phyloP scores from a whole-genome alignment of 2,329 filamentous ascomycete genomes.

The Phialophora tarda region DNA sequence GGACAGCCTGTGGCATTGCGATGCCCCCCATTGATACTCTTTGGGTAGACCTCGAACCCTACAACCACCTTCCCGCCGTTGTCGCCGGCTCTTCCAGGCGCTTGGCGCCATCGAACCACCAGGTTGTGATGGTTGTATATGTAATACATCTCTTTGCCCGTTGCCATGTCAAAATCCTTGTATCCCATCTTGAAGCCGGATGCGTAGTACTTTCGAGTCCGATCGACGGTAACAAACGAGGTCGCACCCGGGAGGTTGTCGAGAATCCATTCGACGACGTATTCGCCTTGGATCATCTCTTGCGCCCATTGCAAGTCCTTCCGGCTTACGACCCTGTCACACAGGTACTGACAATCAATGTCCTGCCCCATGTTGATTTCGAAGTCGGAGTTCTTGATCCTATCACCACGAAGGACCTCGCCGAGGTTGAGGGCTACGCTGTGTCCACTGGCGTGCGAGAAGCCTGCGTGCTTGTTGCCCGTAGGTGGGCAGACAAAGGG shows the following conservation, averaged over 20 bases:
- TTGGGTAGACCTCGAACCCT: conserved; percentile 88
- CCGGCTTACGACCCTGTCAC: conserved; percentile 69
- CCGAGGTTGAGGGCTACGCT: conserved; percentile 82
- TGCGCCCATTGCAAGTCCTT: conserved; percentile 70
- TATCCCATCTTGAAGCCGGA: conserved; percentile 88
- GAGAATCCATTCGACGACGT: conserved; percentile 91
- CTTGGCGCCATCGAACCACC: conserved; percentile 76
- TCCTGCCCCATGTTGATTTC: conserved; percentile 79
- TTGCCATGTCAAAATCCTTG: conserved; percentile 66
- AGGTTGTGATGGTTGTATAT: conserved; percentile 90
- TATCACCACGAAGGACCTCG: conserved; percentile 84
- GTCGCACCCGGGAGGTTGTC: conserved; percentile 90
- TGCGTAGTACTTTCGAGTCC: conserved; percentile 84
- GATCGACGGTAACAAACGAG: conserved; percentile 85
- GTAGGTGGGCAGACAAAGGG: conserved; percentile 85
- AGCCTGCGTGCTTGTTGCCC: conserved; percentile 68
- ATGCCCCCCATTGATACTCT: conserved; percentile 72
- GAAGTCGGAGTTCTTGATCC: conserved; percentile 83
- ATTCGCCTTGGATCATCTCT: conserved; percentile 76
- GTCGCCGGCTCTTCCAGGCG: conserved; percentile 70
- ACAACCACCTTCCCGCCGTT: conserved; percentile 79
- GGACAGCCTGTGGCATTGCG: conserved; percentile 72
- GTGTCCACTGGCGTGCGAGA: conserved; percentile 74
- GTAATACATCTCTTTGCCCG: conserved; percentile 69
- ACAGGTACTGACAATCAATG: conserved; percentile 73